These are phyloP conservation scores for Thermothielavioides terrestris DNA, from an alignment of 495 filamentous ascomycete genomes.

Conservation along the genomic window DNA sequence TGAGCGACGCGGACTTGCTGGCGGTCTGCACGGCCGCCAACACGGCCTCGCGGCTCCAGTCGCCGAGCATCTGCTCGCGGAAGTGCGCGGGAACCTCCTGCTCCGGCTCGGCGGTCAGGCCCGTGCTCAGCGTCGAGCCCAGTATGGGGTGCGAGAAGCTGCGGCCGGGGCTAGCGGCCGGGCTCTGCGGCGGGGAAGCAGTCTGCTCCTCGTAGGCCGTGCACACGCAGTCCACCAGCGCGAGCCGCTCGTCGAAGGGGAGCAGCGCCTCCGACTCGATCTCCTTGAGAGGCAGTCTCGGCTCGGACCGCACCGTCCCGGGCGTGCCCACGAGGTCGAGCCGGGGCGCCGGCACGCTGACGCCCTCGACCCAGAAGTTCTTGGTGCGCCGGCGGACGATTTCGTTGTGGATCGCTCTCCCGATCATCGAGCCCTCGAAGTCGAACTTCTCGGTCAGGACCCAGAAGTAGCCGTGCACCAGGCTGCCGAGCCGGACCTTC, in stretches of 20 bases:
- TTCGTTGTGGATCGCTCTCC: conserved; percentile 62
- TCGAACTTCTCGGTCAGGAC: conserved; percentile 67
- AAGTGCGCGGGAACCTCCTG: conserved; percentile 41
- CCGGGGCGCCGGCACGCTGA: conserved; percentile 59
- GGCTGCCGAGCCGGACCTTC: conserved; percentile 69
- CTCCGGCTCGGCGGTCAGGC: conserved; percentile 26
- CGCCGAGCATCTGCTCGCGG: conserved; percentile 56
- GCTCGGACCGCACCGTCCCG: conserved; percentile 36
- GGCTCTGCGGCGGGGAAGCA: conserved; percentile 56
- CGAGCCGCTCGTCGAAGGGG: conserved; percentile 56
- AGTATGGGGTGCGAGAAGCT: conserved; percentile 54
- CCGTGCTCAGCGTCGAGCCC: conserved; percentile 33
- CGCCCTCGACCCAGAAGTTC: conserved; percentile 65
- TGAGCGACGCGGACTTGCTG: conserved; percentile 61
- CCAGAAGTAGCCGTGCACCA: conserved; percentile 85
- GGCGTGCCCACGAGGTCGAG: conserved; percentile 40
- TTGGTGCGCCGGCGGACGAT: conserved; percentile 61
- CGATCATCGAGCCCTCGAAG: conserved; percentile 57
- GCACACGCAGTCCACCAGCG: conserved; percentile 64
- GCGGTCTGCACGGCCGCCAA: conserved; percentile 58
- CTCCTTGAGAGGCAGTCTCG: conserved; percentile 39
- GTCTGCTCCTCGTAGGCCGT: conserved; percentile 52
- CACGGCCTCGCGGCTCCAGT: conserved; percentile 69
- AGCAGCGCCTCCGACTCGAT: conserved; percentile 51
- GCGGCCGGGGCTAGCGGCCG: conserved; percentile 62